Conservation (phyloP, 345 rosid genomes). For the Draba incana region DNA sequence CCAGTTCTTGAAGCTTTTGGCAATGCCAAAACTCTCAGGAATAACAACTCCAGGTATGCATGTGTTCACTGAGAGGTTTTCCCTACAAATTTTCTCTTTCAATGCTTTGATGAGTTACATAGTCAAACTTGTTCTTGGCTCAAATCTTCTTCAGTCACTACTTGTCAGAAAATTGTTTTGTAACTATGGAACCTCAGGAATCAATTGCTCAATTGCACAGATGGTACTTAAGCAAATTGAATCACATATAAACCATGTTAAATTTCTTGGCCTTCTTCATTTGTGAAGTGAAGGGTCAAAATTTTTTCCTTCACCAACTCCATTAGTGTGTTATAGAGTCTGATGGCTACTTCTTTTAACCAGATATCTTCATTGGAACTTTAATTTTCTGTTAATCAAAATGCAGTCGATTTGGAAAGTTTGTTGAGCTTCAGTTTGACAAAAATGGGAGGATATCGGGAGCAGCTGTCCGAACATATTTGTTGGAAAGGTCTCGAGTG, state of each 20-base stretch:
- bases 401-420: constrained; percentile 98
- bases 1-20: constrained; percentile 99
- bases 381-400: constrained; percentile 26
- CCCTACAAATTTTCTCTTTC: constrained; percentile 10
- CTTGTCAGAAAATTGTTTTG: constrained; percentile 4
- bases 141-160: constrained; percentile 10
- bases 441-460: constrained; percentile 98
- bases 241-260: constrained; percentile 6
- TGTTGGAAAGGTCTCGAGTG: constrained; percentile 98
- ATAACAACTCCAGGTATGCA: constrained; percentile 93
- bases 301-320: constrained; percentile 1
- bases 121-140: constrained; percentile 23
- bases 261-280: constrained; percentile 25
- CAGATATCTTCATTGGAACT: constrained; percentile 13
- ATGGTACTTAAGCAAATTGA: constrained; percentile 5
- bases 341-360: neutral
- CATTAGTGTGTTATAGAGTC: constrained; percentile 7
- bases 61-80: constrained; percentile 27
- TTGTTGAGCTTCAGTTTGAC: constrained; percentile 99
- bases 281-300: constrained; percentile 12
- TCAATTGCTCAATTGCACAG: constrained; percentile 21
- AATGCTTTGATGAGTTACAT: constrained; percentile 8
- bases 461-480: constrained; percentile 94
- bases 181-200: neutral
- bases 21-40: constrained; percentile 97